These are phyloP conservation scores for Didymella glomerata DNA, from an alignment of 2,329 filamentous ascomycete species.

Conservation along the genomic window DNA sequence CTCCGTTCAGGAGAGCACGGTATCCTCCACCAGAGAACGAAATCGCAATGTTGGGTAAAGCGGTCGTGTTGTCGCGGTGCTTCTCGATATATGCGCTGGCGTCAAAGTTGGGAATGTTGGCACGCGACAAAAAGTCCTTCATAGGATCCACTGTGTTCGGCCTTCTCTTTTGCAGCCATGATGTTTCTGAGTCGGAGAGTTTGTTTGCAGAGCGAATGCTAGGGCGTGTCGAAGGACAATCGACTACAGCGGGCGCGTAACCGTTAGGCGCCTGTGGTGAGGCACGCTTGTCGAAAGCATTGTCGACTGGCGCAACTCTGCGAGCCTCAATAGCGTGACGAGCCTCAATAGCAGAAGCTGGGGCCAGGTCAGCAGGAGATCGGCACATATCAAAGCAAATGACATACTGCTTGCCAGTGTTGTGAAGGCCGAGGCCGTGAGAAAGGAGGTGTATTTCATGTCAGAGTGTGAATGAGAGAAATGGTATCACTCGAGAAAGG, in stretches of 20 bases:
- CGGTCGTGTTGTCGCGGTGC: constrained; percentile 63
- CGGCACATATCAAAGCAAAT: constrained; percentile 1
- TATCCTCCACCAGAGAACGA: constrained; percentile 87
- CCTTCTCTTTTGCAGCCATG: constrained; percentile 77
- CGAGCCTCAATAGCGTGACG: constrained; percentile 26
- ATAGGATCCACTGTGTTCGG: constrained; percentile 79
- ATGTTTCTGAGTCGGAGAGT: constrained; percentile 73
- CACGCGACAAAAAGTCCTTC: constrained; percentile 73
- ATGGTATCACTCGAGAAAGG: not conserved
- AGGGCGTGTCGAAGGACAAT: constrained; percentile 75
- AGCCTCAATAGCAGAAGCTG: constrained; percentile 41
- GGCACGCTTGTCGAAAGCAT: constrained; percentile 51
- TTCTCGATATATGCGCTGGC: constrained; percentile 74
- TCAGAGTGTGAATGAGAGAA: constrained; percentile 14
- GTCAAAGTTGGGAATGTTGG: constrained; percentile 81
- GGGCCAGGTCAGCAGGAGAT: constrained; percentile 24
- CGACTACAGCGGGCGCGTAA: constrained; percentile 74
- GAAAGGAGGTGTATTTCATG: constrained; percentile 41
- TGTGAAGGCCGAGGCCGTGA: constrained; percentile 43
- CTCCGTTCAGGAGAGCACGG: constrained; percentile 84
- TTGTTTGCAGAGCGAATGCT: constrained; percentile 69
- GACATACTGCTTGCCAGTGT: constrained; percentile 43
- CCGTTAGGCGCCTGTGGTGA: constrained; percentile 67
- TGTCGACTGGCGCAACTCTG: constrained; percentile 28
- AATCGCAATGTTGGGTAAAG: constrained; percentile 74